Percentiles rank a stretch among this genome's conserved stretches.
These are phyloP conservation scores for Kluyveromyces marxianus DNA, from an alignment of 1,139 yeast species.

Conservation along the genomic window DNA sequence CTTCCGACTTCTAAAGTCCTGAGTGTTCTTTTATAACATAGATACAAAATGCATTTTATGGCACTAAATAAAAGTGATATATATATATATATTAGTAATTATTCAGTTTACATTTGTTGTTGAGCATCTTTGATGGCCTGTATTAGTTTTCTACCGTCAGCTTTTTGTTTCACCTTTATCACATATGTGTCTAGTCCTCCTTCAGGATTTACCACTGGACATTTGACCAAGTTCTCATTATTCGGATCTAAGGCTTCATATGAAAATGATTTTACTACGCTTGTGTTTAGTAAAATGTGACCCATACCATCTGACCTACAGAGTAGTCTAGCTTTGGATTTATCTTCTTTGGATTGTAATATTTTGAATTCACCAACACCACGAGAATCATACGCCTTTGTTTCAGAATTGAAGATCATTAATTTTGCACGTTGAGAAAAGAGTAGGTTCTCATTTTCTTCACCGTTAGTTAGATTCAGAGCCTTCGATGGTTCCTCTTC, in stretches of 20 bases:
- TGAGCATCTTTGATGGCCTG: slow-evolving; percentile 45
- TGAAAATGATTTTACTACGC: slow-evolving; percentile 44
- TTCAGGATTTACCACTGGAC: slow-evolving; percentile 48
- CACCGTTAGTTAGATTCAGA: slow-evolving; percentile 63
- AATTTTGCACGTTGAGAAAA: slow-evolving; percentile 68
- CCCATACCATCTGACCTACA: slow-evolving; percentile 87
- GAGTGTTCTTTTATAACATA: not conserved
- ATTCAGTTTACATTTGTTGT: slow-evolving; percentile 19
- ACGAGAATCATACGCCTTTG: slow-evolving; percentile 45
- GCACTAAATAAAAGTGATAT: not conserved
- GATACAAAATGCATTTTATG: slow-evolving; percentile 4
- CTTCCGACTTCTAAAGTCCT: slow-evolving; percentile 11
- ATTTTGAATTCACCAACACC: slow-evolving; percentile 84
- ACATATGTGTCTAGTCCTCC: slow-evolving; percentile 51
- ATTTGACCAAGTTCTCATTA: slow-evolving; percentile 43
- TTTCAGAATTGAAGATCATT: slow-evolving; percentile 49
- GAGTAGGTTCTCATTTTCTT: slow-evolving; percentile 65
- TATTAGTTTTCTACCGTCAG: slow-evolving; percentile 60
- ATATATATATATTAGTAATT: not conserved
- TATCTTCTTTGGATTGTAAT: slow-evolving; percentile 46
- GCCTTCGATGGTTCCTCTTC: slow-evolving; percentile 42
- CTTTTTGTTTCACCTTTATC: slow-evolving; percentile 61
- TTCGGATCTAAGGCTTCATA: slow-evolving; percentile 47
- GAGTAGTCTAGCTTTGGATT: slow-evolving; percentile 59
- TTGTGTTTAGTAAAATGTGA: slow-evolving; percentile 65